Conservation (phyloP, 2,329 filamentous ascomycete genomes). For the Claviceps sp. region DNA sequence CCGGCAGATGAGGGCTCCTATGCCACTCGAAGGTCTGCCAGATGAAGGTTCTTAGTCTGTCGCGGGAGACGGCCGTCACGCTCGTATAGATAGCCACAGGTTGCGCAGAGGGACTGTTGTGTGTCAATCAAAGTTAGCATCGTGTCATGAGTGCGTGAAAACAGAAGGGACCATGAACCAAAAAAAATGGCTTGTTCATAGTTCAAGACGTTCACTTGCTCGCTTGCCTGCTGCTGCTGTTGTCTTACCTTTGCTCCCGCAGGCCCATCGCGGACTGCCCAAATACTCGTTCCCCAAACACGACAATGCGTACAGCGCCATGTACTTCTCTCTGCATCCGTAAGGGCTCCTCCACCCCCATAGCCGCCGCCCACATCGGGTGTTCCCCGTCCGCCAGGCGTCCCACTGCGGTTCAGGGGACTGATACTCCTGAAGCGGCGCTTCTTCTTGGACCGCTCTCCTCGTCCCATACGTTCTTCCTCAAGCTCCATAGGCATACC, state of each 20-base stretch:
- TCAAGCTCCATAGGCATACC: slow-evolving; percentile 36
- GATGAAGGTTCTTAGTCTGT: slow-evolving; percentile 27
- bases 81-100: slow-evolving; percentile 83
- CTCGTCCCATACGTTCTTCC: slow-evolving; percentile 79
- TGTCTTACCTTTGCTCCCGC: slow-evolving; percentile 61
- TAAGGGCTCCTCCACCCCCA: slow-evolving; percentile 56
- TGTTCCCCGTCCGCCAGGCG: slow-evolving; percentile 61
- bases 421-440: slow-evolving; percentile 79
- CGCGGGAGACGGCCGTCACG: slow-evolving; percentile 67
- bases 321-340: slow-evolving; percentile 62
- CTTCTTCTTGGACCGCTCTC: slow-evolving; percentile 93
- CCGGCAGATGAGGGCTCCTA: slow-evolving; percentile 14
- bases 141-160: no score
- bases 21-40: slow-evolving; percentile 12
- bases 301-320: slow-evolving; percentile 86
- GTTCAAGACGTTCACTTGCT: no score
- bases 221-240: no score
- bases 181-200: no score
- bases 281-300: slow-evolving; percentile 80
- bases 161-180: no score
- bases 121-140: no score
- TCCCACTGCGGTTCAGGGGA: slow-evolving; percentile 51
- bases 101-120: slow-evolving; percentile 73
- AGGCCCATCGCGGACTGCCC: slow-evolving; percentile 89
- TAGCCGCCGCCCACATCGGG: slow-evolving; percentile 64